Percentiles rank a stretch among this genome's conserved stretches.
phyloP scores from a whole-genome alignment of 2,329 filamentous ascomycete genomes.

The Blastomyces emzantsi region DNA sequence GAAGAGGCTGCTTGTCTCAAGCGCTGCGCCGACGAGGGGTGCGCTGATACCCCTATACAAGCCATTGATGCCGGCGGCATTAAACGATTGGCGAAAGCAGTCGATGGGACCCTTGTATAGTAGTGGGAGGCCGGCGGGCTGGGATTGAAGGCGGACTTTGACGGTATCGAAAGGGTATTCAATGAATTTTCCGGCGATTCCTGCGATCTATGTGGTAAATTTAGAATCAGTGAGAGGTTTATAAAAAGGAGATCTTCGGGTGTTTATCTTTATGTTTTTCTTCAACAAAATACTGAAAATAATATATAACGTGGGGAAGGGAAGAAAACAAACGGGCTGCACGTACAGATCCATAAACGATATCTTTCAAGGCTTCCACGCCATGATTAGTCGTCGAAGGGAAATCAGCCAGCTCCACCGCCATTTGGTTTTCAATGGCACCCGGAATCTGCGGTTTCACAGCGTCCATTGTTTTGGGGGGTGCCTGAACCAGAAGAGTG shows the following conservation, averaged over 20 bases:
- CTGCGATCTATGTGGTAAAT: conserved; percentile 56
- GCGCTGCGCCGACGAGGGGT: conserved; percentile 77
- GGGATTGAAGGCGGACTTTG: conserved; percentile 92
- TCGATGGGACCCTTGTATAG: conserved; percentile 80
- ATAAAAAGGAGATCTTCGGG: background rate
- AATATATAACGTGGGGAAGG: background rate
- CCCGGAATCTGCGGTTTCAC: conserved; percentile 22
- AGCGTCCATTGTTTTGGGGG: conserved; percentile 9
- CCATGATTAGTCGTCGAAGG: conserved; percentile 38
- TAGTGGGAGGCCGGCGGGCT: conserved; percentile 74
- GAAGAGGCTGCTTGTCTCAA: conserved; percentile 87
- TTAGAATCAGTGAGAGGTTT: background rate
- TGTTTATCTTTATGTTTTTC: background rate
- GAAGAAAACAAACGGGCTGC: conserved; percentile 6
- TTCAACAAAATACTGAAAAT: background rate
- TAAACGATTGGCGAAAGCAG: conserved; percentile 81
- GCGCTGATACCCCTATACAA: conserved; percentile 91
- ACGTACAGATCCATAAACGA: conserved; percentile 76
- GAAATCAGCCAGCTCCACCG: conserved; percentile 34
- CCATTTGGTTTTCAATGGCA: conserved; percentile 31
- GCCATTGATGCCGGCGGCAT: conserved; percentile 63
- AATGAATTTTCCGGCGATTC: conserved; percentile 86
- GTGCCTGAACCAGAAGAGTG: conserved; percentile 9
- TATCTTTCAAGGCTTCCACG: conserved; percentile 69
- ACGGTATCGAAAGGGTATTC: conserved; percentile 98